Conservation (phyloP, 2,329 filamentous ascomycete species). For the Fusarium caatingaense region DNA sequence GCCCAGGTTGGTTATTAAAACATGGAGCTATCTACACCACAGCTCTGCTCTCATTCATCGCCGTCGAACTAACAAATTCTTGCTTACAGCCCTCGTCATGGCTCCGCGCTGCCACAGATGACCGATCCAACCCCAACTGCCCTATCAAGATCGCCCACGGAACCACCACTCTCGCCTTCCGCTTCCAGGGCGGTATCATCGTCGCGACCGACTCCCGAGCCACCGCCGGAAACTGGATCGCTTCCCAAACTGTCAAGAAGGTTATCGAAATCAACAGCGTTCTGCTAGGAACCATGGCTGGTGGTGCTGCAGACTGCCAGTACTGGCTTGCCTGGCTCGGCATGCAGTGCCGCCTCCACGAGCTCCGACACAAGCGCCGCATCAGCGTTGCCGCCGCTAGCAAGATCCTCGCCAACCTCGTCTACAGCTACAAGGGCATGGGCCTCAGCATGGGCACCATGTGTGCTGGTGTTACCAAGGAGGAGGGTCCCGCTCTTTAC, state of each 20-base stretch:
- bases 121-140: conserved; percentile 94
- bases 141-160: conserved; percentile 99
- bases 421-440: conserved; percentile 99
- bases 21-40: background rate
- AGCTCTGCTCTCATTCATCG: background rate
- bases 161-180: conserved; percentile 96
- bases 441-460: conserved; percentile 99
- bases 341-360: conserved; percentile 98
- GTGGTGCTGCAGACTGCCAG: conserved; percentile 98
- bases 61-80: conserved; percentile 13
- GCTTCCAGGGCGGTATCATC: conserved; percentile 98
- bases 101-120: conserved; percentile 96
- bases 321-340: conserved; percentile 99
- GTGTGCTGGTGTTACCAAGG: conserved; percentile 95
- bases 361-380: conserved; percentile 98
- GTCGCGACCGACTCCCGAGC: conserved; percentile 98
- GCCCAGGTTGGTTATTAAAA: conserved; percentile 74
- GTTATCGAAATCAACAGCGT: conserved; percentile 98
- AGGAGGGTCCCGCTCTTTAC: conserved; percentile 97
- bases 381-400: conserved; percentile 97
- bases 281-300: conserved; percentile 96
- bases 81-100: conserved; percentile 81
- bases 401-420: conserved; percentile 98
- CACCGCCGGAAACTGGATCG: conserved; percentile 98
- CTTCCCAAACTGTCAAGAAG: conserved; percentile 99